phyloP scores from a whole-genome alignment of 2,329 filamentous ascomycete genomes.

The Penicillium rolfsii region DNA sequence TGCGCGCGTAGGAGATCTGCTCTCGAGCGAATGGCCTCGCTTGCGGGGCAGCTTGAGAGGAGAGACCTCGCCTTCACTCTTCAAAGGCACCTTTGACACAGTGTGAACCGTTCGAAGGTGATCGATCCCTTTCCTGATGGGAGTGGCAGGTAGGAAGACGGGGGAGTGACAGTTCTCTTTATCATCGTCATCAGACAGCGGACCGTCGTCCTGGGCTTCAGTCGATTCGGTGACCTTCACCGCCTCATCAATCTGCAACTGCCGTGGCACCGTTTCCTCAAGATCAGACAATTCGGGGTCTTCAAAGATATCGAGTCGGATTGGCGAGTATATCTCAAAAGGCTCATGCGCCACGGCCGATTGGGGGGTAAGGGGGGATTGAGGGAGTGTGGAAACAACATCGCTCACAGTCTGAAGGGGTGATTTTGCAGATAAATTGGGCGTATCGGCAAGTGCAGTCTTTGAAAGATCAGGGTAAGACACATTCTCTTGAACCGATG shows the following conservation, averaged over 20 bases:
- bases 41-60: constrained; percentile 52
- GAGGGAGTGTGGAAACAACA: constrained; percentile 15
- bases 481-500: constrained; percentile 18
- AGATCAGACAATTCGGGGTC: constrained; percentile 18
- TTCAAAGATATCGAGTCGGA: constrained; percentile 29
- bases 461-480: constrained; percentile 30
- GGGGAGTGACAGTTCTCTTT: constrained; percentile 35
- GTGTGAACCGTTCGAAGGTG: constrained; percentile 67
- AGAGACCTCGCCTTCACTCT: constrained; percentile 61
- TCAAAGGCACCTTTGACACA: constrained; percentile 75
- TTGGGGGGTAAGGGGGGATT: constrained; percentile 18
- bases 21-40: constrained; percentile 57
- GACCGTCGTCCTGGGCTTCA: constrained; percentile 18
- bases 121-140: constrained; percentile 52
- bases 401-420: constrained; percentile 19
- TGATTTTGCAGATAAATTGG: constrained; percentile 20
- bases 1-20: constrained; percentile 42
- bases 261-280: constrained; percentile 13
- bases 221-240: constrained; percentile 1
- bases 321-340: constrained; percentile 18
- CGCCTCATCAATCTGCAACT: constrained; percentile 4
- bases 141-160: constrained; percentile 56
- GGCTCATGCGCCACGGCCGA: constrained; percentile 12
- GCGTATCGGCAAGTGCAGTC: constrained; percentile 24
- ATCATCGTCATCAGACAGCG: constrained; percentile 22